phyloP scores from a whole-genome alignment of 2,329 filamentous ascomycete genomes.

The Dichotomopilus funicola region DNA sequence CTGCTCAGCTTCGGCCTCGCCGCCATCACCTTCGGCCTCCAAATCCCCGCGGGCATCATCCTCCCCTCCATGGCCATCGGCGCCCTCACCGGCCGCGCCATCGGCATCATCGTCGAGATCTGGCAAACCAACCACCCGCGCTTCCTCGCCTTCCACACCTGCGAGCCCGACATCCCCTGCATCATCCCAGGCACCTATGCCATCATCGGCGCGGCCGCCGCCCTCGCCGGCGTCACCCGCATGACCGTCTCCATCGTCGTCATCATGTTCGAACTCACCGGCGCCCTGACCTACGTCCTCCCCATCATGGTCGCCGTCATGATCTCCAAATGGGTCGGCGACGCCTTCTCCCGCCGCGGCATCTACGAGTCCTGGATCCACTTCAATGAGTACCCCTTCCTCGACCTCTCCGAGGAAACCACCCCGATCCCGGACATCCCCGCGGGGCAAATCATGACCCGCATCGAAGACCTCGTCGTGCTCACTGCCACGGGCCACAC shows the following conservation, averaged over 20 bases:
- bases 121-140: conserved; percentile 72
- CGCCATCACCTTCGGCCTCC: conserved; percentile 83
- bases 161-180: conserved; percentile 79
- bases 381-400: conserved; percentile 89
- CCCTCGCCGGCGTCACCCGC: conserved; percentile 86
- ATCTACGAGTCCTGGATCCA: conserved; percentile 99
- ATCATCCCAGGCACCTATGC: conserved; percentile 94
- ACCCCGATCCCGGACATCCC: conserved; percentile 69
- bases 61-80: conserved; percentile 95
- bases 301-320: conserved; percentile 99
- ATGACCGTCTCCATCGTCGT: conserved; percentile 98
- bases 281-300: conserved; percentile 89
- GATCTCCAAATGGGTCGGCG: conserved; percentile 96
- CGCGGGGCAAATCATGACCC: conserved; percentile 85
- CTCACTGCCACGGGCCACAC: conserved; percentile 86
- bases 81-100: conserved; percentile 78
- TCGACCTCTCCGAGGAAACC: conserved; percentile 79
- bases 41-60: conserved; percentile 92
- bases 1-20: conserved; percentile 79
- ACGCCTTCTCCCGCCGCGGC: conserved; percentile 83
- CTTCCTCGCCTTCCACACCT: conserved; percentile 72
- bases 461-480: conserved; percentile 81
- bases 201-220: conserved; percentile 89
- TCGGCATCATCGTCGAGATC: conserved; percentile 84
- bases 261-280: conserved; percentile 98